Evolutionary conservation across 805 yeast genomes (phyloP), one percentile per base, ranked within the genome.

Genomic region (Sungouiella thailandica): DNA sequence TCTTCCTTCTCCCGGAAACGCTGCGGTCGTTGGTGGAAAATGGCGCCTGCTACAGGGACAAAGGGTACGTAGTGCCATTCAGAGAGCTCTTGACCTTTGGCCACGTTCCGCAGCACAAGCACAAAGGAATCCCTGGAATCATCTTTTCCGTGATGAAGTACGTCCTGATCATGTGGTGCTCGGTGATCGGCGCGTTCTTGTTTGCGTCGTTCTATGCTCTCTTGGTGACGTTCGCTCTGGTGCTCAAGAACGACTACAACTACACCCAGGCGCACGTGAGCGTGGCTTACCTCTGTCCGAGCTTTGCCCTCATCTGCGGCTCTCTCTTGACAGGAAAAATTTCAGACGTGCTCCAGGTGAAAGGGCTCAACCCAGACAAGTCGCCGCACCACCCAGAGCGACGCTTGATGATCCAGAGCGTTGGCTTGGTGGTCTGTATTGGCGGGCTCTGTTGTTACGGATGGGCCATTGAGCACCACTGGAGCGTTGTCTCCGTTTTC

Each of bases 141-240:
- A 71, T 65, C 37, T 57, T 59, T 51, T 49, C 45, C 5, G 50
- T 72, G 30, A 17, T 72, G 3, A 57, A 51, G 27, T 65, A 59
- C 32, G 50, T 50, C n/a, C 77, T 78, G 1, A 70, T 74, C 0
- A 32, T 66, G 1, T 35, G 74, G 4, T 63, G 72, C 31, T 69
- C 78, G 0, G 27, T 73, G 6, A 65, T 68, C 23, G 66, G 75
- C 2, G 76, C 75, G 1, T 46, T 75, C 4, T 43, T 74, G n/a
- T 75, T 76, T 54, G 73, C 79, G 3, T 59, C 72, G 13, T 76
- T 73, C 43, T 76, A 76, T 40, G 78, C 70, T 1, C 59, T 75
- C 39, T 68, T 70, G 40, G 74, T 76, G 8, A 69, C 76, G 1
- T 70, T 72, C 42, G 52, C 78, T 0, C 58, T 59, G 17, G 56